Percentiles rank a stretch among this genome's conserved stretches.
Conservation (phyloP, 768 basidiomycete genomes). For the Termitomyces sp. region DNA sequence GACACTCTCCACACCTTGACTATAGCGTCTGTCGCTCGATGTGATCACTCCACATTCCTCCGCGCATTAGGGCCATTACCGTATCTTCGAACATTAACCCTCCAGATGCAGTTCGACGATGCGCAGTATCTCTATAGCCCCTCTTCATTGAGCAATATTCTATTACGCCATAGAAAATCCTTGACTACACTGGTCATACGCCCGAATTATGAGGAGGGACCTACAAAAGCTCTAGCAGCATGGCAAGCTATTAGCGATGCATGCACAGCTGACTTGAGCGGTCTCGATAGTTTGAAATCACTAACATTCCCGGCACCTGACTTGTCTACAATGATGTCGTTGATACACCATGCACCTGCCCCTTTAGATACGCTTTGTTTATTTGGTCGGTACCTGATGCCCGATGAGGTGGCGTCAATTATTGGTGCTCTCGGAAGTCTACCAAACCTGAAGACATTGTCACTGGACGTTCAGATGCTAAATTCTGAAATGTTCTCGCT, state of each 20-base stretch:
- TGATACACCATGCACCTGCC: conserved; percentile 20
- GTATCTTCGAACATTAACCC: conserved; percentile 18
- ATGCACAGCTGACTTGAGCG: conserved; percentile 2
- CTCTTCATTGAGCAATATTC: conserved; percentile 16
- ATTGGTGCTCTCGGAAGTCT: conserved; percentile 18
- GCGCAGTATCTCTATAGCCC: conserved; percentile 19
- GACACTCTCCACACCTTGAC: conserved; percentile 23
- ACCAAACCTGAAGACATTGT: conserved; percentile 15
- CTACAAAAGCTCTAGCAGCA: neutral
- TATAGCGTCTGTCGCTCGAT: conserved; percentile 26
- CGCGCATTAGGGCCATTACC: conserved; percentile 21
- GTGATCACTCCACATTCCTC: conserved; percentile 30
- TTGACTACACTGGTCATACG: conserved; percentile 21
- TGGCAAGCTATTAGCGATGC: conserved; percentile 5
- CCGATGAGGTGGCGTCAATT: conserved; percentile 20
- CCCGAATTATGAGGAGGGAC: conserved; percentile 3
- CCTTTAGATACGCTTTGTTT: conserved; percentile 22
- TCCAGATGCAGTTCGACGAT: conserved; percentile 19
- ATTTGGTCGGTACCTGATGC: conserved; percentile 17
- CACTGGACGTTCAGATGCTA: conserved; percentile 19
- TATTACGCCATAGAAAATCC: conserved; percentile 15
- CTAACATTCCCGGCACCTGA: conserved; percentile 21
- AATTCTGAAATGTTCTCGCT: conserved; percentile 14
- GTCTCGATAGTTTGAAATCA: conserved; percentile 15
- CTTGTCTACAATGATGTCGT: conserved; percentile 12